Evolutionary conservation across 805 yeast species (phyloP), one percentile per base, ranked within the genome.

Genomic region (Starmerella sirachaensis): DNA sequence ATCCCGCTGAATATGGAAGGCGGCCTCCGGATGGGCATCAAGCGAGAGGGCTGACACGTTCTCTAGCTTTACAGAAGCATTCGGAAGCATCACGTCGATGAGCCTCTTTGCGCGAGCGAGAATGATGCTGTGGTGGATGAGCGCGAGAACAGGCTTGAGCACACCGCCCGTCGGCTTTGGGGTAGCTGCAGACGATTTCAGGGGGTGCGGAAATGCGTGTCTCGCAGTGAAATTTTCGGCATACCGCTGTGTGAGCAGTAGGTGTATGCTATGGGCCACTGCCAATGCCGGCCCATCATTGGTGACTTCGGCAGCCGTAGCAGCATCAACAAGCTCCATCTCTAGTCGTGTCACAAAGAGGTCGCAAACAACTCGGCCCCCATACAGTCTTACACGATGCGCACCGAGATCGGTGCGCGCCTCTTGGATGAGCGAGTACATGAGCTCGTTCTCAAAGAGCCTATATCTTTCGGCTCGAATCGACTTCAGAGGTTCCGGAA

Each of bases 391-490:
- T 4, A 83, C 88, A 38, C 79, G 77, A 47, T 76, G 73, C 14
- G 84, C 72, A 8, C 77, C 68, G 41, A 88, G 61, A 5, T 66
- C 55, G 10, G 33, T 23, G 21, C 77, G 68, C 1, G 93, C 83
- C 57, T 88, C 98, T 45, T 76, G 72, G 18, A 76, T 66, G 38
- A 88, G 59, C 49, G 78, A 85, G 56, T 72, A 74, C 61, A 83
- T 83, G 38, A 88, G 64, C 56, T 88, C 97, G 52, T 82, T 91
- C 53, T 88, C 97, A 60, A 88, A 88, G 6, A 86, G 64, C 42
- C 73, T 71, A 45, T 70, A 76, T 32, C 95, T 67, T 0, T 93
- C 85, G 35, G 62, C 70, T 25, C 70, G 66, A 19, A 88, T 72
- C 12, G 44, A 37, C 11, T 49, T 72, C 76, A 18, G 32, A 6